Conservation (phyloP, 2,329 filamentous ascomycete species). For the Calycina herbarum region DNA sequence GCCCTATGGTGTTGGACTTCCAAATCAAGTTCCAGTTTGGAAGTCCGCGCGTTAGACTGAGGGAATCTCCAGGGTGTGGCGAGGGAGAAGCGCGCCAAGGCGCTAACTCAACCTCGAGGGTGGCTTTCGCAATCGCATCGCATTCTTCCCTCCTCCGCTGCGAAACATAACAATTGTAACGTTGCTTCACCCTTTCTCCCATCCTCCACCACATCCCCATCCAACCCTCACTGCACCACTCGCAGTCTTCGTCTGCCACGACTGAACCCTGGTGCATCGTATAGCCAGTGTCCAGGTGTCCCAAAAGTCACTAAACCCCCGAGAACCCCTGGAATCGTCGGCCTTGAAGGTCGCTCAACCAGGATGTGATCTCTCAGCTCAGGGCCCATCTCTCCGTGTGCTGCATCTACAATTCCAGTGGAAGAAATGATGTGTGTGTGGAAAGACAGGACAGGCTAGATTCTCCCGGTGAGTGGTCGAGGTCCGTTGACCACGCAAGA, state of each 20-base stretch:
- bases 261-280: too few species aligned
- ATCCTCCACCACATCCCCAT: neutral
- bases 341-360: neutral
- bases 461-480: neutral
- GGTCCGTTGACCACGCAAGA: neutral
- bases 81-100: too few species aligned
- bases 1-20: conserved; percentile 3
- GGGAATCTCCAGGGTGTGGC: neutral
- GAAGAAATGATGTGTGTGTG: neutral
- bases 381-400: neutral
- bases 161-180: too few species aligned
- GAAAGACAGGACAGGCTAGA: too few species aligned
- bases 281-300: neutral
- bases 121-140: too few species aligned
- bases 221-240: too few species aligned
- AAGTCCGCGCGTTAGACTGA: too few species aligned
- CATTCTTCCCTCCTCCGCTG: too few species aligned
- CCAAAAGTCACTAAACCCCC: neutral
- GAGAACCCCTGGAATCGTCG: neutral
- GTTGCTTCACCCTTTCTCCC: too few species aligned
- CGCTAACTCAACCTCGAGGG: too few species aligned
- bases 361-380: neutral
- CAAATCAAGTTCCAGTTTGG: too few species aligned
- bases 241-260: too few species aligned
- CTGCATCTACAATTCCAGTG: neutral